Percentiles rank a stretch among this genome's conserved stretches.
phyloP scores from a whole-genome alignment of 2,329 filamentous ascomycete species.

The Exophiala xenobiotica region DNA sequence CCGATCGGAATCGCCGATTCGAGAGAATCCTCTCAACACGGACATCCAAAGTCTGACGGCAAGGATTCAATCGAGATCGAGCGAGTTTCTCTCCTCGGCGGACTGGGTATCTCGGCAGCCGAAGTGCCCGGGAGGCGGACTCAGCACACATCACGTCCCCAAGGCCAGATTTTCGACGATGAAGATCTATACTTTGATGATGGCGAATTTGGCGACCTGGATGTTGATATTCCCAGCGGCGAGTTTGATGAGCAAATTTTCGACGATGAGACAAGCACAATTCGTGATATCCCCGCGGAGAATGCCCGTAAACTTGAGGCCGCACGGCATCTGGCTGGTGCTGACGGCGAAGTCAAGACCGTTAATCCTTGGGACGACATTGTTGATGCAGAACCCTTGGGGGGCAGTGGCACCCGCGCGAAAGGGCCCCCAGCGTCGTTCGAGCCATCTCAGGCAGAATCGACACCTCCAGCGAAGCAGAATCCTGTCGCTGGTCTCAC shows the following conservation, averaged over 20 bases:
- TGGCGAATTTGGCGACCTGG: constrained; percentile 34
- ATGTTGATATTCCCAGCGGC: constrained; percentile 30
- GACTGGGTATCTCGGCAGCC: constrained; percentile 26
- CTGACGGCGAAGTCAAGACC: constrained; percentile 14
- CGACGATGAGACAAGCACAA: constrained; percentile 47
- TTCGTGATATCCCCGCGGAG: constrained; percentile 32
- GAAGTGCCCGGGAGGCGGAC: constrained; percentile 11
- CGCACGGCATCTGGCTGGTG: constrained; percentile 14
- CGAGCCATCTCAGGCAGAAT: background rate
- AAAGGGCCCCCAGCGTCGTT: background rate
- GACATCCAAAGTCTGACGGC: background rate
- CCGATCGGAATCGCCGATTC: constrained; percentile 27
- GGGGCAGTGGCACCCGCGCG: background rate
- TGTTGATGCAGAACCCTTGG: background rate
- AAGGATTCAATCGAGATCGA: constrained; percentile 9
- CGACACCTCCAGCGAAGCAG: constrained; percentile 2
- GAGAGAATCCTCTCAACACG: constrained; percentile 18
- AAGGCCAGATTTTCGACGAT: constrained; percentile 30
- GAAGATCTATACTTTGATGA: constrained; percentile 51
- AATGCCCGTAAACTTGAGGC: constrained; percentile 27
- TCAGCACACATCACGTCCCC: constrained; percentile 9
- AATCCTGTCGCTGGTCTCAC: constrained; percentile 41
- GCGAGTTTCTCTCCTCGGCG: constrained; percentile 19
- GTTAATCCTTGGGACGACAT: constrained; percentile 2
- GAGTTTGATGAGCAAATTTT: constrained; percentile 50